Evolutionary conservation across 257 asterid species (phyloP).

Genomic region (Asclepias syriaca): DNA sequence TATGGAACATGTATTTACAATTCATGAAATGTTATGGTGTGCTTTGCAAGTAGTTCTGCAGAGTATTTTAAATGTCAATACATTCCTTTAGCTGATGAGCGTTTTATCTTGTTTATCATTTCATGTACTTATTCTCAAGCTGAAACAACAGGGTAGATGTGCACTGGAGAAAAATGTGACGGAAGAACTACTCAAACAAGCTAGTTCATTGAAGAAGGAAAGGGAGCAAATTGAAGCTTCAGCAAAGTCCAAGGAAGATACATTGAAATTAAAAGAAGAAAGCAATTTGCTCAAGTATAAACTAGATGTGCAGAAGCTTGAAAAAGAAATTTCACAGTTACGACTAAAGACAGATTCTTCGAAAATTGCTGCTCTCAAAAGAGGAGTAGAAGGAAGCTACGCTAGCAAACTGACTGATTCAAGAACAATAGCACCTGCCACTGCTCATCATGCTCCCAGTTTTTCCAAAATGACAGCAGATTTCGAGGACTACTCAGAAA

Average conservation of each 20-base stretch:
- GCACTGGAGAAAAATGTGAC: conserved; percentile 52
- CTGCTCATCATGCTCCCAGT: conserved; percentile 25
- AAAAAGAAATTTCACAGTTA: conserved; percentile 66
- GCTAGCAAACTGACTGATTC: conserved; percentile 45
- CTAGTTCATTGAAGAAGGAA: conserved; percentile 48
- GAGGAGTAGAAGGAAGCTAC: conserved; percentile 73
- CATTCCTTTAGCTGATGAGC: background rate
- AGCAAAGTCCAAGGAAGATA: conserved; percentile 62
- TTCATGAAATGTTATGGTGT: background rate
- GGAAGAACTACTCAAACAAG: conserved; percentile 53
- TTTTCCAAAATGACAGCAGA: conserved; percentile 35
- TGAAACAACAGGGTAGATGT: conserved; percentile 58
- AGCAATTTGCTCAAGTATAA: conserved; percentile 54
- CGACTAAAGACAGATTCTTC: conserved; percentile 70
- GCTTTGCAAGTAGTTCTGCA: background rate
- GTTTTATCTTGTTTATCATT: conserved; percentile 7
- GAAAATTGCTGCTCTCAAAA: conserved; percentile 75
- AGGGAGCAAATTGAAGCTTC: conserved; percentile 67
- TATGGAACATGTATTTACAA: background rate
- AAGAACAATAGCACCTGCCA: conserved; percentile 9
- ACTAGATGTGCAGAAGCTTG: conserved; percentile 67
- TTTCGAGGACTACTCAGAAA: conserved; percentile 25
- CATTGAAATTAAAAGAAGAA: conserved; percentile 62
- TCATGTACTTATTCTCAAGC: conserved; percentile 19
- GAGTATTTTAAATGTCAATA: background rate